Percentiles rank a stretch among this genome's conserved stretches.
phyloP scores from a whole-genome alignment of 805 yeast genomes.

The Kuraishia piskuri region DNA sequence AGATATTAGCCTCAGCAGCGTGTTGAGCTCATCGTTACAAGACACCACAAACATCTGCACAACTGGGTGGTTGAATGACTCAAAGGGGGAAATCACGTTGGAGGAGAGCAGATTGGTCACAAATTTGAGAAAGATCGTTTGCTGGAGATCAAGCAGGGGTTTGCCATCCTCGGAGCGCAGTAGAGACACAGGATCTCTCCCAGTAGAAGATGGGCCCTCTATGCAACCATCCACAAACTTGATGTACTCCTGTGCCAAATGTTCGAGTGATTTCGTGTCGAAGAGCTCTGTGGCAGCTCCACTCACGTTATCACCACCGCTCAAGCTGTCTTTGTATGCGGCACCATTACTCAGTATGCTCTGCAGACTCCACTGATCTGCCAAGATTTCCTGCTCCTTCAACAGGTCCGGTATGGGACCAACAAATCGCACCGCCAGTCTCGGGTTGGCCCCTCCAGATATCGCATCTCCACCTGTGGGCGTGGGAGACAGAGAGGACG shows the following conservation, averaged over 20 bases:
- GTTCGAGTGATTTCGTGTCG: slow-evolving; percentile 9
- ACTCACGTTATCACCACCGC: slow-evolving; percentile 3
- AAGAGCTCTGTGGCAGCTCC: slow-evolving; percentile 14
- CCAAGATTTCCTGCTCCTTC: slow-evolving; percentile 11
- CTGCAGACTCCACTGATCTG: slow-evolving; percentile 8
- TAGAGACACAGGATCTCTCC: neutral
- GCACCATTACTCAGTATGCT: slow-evolving; percentile 8
- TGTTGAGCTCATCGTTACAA: slow-evolving; percentile 39
- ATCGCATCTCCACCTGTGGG: neutral
- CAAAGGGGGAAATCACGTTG: slow-evolving; percentile 62
- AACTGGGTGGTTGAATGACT: slow-evolving; percentile 81
- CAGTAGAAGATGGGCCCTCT: slow-evolving; percentile 1
- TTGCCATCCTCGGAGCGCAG: neutral
- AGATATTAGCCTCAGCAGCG: slow-evolving; percentile 50
- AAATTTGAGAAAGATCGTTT: slow-evolving; percentile 46
- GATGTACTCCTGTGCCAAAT: slow-evolving; percentile 12
- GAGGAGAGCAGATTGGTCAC: slow-evolving; percentile 53
- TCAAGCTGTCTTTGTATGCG: slow-evolving; percentile 3
- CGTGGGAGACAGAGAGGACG: slow-evolving; percentile 6
- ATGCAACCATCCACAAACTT: slow-evolving; percentile 11
- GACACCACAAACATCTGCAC: slow-evolving; percentile 64
- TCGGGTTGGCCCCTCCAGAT: neutral
- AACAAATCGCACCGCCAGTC: slow-evolving; percentile 15
- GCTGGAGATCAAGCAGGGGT: slow-evolving; percentile 20
- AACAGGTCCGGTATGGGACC: slow-evolving; percentile 16